Evolutionary conservation across 2,329 filamentous ascomycete genomes (phyloP), one percentile per base, ranked within the genome.

Genomic region (Claviceps quebecensis): DNA sequence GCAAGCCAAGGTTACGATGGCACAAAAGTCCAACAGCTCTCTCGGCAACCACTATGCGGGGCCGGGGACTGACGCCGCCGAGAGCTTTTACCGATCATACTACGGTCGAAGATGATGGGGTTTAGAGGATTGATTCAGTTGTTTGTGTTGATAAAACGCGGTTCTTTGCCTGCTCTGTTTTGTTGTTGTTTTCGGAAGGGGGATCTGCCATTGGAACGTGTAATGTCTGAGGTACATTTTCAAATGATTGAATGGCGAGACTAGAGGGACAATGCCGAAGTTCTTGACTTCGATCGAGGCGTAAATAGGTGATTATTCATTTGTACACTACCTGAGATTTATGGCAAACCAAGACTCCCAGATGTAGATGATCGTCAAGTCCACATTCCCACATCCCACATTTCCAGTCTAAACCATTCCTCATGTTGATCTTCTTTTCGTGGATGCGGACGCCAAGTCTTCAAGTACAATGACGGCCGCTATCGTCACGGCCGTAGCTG

Each of bases 21-120:
- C 90, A 23, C 89, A 95, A 65, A 90, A 90, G 69, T 80, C 87
- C 38, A 82, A 81, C 61, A 81, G 80, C 61, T 76, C 72, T 55
- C 68, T 83, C 55, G 75, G 76, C 53, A 73, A 69, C 57, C 75
- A 76, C 53, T 76, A 79, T 56, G 76, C 74, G 19, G 77, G 76
- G 11, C 70, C 75, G 9, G 84, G 86, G 54, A 80, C 75, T 53
- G 84, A 86, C 62, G 83, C 85, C 16, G 83, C 86, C 1, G 89
- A 95, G 63, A 87, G 88, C 66, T 96, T 97, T 69, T 95, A 93
- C 66, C 80, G 86, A 48, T 95, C 87, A 51, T 95, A 88, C 69
- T 82, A 88, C 73, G 86, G 85, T 41, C 75, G 86, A 57, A 78
- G 84, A 67, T 85, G 64, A 70, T 58, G 40, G 58, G 29, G 26